Conservation (phyloP, 805 yeast species). For the Barnettozyma vustinii region DNA sequence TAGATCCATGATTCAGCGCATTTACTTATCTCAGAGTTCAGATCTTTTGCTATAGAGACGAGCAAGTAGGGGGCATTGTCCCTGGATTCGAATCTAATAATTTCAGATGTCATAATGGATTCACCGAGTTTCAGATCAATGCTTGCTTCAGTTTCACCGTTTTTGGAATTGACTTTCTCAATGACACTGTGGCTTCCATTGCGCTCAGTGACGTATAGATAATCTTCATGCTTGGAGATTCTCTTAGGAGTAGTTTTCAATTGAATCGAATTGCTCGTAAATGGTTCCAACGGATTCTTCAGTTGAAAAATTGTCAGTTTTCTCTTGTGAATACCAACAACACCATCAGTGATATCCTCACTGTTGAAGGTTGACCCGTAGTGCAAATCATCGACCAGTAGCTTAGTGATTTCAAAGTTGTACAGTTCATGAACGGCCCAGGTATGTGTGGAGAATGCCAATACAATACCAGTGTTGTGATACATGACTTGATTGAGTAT, state of each 20-base stretch:
- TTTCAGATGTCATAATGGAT: slow-evolving; percentile 10
- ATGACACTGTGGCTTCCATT: slow-evolving; percentile 4
- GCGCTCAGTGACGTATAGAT: slow-evolving; percentile 18
- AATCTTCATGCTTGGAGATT: slow-evolving; percentile 25
- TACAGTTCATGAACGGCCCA: slow-evolving; percentile 29
- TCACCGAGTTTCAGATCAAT: slow-evolving; percentile 9
- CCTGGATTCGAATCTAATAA: slow-evolving; percentile 23
- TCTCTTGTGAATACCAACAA: slow-evolving; percentile 54
- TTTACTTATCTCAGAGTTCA: slow-evolving; percentile 13
- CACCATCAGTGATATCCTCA: slow-evolving; percentile 57
- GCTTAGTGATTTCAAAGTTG: slow-evolving; percentile 25
- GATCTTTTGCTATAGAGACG: slow-evolving; percentile 35
- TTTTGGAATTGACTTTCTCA: slow-evolving; percentile 12
- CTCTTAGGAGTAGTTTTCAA: slow-evolving; percentile 48
- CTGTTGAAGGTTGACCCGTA: slow-evolving; percentile 52
- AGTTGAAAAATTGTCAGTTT: slow-evolving; percentile 51
- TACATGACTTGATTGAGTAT: slow-evolving; percentile 27
- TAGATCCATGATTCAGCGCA: slow-evolving; percentile 18
- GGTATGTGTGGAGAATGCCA: slow-evolving; percentile 29
- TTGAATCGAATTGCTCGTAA: slow-evolving; percentile 32
- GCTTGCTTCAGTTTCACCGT: slow-evolving; percentile 10
- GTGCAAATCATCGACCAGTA: slow-evolving; percentile 29
- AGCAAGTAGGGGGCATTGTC: slow-evolving; percentile 32
- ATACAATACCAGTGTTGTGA: slow-evolving; percentile 19
- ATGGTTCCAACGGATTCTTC: slow-evolving; percentile 33